Evolutionary conservation across 768 basidiomycete genomes (phyloP).

Genomic region (Amyloporia xantha): DNA sequence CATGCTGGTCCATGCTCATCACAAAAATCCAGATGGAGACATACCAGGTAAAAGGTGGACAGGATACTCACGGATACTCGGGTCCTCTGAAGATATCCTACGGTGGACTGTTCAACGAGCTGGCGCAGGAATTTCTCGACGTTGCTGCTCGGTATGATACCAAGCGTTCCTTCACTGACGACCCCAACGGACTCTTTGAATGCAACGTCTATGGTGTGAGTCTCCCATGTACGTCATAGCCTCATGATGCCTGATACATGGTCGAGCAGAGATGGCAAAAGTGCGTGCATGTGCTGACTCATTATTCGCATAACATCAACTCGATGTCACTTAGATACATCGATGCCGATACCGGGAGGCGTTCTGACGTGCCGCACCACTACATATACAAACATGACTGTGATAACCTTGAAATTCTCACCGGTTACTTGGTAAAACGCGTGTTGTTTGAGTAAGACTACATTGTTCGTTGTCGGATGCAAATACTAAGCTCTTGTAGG

Average conservation of each 20-base stretch:
- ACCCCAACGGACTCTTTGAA: conserved; percentile 20
- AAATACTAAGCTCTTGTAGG: conserved; percentile 15
- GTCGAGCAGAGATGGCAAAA: conserved; percentile 54
- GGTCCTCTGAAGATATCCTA: conserved; percentile 37
- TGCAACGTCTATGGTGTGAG: conserved; percentile 22
- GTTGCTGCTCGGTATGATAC: conserved; percentile 19
- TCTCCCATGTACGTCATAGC: no score
- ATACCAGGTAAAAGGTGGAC: conserved; percentile 25
- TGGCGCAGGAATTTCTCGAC: conserved; percentile 23
- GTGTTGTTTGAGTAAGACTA: conserved; percentile 30
- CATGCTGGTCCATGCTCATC: not conserved
- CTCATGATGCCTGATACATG: no score
- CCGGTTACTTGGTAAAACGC: conserved; percentile 30
- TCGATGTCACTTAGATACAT: conserved; percentile 56
- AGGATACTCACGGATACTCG: conserved; percentile 36
- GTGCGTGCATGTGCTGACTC: conserved; percentile 26
- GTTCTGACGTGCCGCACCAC: conserved; percentile 48
- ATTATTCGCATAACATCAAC: not conserved
- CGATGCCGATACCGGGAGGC: conserved; percentile 41
- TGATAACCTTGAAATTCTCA: conserved; percentile 24
- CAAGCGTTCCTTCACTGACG: conserved; percentile 10
- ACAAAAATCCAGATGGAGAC: conserved; percentile 28
- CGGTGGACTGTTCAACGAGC: conserved; percentile 18
- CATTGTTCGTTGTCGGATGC: not conserved
- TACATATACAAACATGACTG: conserved; percentile 29